Evolutionary conservation across 2,329 filamentous ascomycete species (phyloP), one percentile per base, ranked within the genome.

Genomic region (Alternaria sp.): DNA sequence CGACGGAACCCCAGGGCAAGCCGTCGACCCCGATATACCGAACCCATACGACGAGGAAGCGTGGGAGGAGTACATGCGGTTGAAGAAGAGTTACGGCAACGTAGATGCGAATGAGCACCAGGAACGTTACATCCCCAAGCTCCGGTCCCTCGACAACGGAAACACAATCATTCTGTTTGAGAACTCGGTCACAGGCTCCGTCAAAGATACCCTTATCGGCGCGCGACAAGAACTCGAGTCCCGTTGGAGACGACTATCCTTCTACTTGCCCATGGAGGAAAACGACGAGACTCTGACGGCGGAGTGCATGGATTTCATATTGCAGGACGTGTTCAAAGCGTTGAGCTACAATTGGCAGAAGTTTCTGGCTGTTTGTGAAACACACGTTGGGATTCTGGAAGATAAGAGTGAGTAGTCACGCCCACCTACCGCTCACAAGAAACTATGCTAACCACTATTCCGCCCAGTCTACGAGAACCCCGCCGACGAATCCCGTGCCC

Each of bases 81-180:
- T 73, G 63, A 79, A 68, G 69, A 77, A 60, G 56, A 71, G 69
- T 19, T 77, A 74, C 36, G 72, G 72, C 5, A 65, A 71, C 8
- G 67, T 70, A n/a, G 73, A 78, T 36, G 71, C 67, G 8, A 71
- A 73, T 23, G 73, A 74, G 50, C 70, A 70, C n/a, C 67, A 72
- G 15, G 74, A 80, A 13, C 71, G 71, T 36, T 81, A 82, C 55
- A 77, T 81, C 11, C 80, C 81, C 21, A 80, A 80, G 19, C 74
- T 83, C 2, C 70, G 81, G 19, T 79, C 77, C 1, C 79, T 85
- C 5, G 85, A 87, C 62, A 86, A 86, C 51, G 80, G 75, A 23
- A 79, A 72, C 61, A 84, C 83, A 0, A 83, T 87, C 59, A 85
- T 87, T 57, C 75, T 87, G 26, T 86, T 87, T 62, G 85, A 87